Evolutionary conservation across 2,329 filamentous ascomycete genomes (phyloP).

Genomic region (Erysiphe pulchra): DNA sequence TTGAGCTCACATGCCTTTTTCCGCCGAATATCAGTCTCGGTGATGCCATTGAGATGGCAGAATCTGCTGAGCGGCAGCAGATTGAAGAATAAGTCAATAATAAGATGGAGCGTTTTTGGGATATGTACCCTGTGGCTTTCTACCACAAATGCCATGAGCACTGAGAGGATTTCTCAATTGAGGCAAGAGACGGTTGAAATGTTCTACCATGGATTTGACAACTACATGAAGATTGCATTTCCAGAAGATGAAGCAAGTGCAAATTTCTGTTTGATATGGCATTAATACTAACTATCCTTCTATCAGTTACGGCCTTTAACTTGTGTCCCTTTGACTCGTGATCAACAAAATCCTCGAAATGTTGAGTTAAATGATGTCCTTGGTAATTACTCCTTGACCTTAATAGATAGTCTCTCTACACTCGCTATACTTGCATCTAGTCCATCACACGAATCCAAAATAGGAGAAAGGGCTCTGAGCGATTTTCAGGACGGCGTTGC

Average conservation of each 20-base stretch:
- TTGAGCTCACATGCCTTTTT: slow-evolving; percentile 13
- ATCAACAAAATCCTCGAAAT: slow-evolving; percentile 51
- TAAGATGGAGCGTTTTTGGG: slow-evolving; percentile 8
- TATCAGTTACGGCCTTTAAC: slow-evolving; percentile 55
- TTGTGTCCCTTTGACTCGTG: slow-evolving; percentile 63
- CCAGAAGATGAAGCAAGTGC: slow-evolving; percentile 61
- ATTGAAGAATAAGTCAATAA: slow-evolving; percentile 3
- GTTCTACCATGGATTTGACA: slow-evolving; percentile 92
- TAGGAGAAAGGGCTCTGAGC: slow-evolving; percentile 32
- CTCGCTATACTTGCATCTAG: slow-evolving; percentile 75
- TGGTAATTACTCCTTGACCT: slow-evolving; percentile 85
- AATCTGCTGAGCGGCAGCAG: slow-evolving; percentile 7
- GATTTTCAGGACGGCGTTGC: slow-evolving; percentile 63
- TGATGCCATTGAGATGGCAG: slow-evolving; percentile 15
- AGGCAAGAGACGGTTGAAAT: slow-evolving; percentile 42
- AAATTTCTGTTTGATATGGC: background rate
- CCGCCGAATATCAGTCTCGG: slow-evolving; percentile 9
- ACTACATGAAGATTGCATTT: slow-evolving; percentile 84
- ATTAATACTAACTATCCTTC: slow-evolving; percentile 1
- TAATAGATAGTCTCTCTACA: slow-evolving; percentile 87
- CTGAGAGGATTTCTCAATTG: slow-evolving; percentile 26
- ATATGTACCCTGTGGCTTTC: slow-evolving; percentile 8
- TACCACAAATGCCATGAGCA: slow-evolving; percentile 20
- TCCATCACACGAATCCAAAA: slow-evolving; percentile 25
- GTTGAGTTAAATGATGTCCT: slow-evolving; percentile 84